These are phyloP conservation scores for Plasmopara muralis DNA, from an alignment of 352 stramenopile species.

Conservation along the genomic window DNA sequence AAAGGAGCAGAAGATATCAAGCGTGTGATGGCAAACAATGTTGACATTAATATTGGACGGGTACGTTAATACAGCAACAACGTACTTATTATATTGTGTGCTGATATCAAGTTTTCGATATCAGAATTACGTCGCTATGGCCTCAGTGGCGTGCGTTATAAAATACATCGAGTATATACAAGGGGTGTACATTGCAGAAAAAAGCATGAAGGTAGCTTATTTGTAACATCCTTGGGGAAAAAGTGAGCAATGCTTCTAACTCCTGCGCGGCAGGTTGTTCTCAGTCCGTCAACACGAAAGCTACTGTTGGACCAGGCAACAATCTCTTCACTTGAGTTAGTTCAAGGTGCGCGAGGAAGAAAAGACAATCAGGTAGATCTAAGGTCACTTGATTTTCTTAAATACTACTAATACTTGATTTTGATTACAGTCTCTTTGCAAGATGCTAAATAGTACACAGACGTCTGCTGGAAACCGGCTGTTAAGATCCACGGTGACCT, in stretches of 20 bases:
- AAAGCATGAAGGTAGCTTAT: conserved; percentile 59
- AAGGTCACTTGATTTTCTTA: background rate
- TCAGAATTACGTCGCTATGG: conserved; percentile 83
- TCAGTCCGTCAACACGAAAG: conserved; percentile 65
- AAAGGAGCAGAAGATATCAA: conserved; percentile 82
- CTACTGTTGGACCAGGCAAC: conserved; percentile 83
- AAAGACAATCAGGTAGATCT: conserved; percentile 51
- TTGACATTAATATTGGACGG: conserved; percentile 76
- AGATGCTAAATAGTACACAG: conserved; percentile 72
- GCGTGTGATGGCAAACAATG: conserved; percentile 71
- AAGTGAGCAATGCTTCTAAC: conserved; percentile 2
- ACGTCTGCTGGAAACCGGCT: conserved; percentile 72
- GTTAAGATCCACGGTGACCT: conserved; percentile 63
- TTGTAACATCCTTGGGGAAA: background rate
- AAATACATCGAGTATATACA: conserved; percentile 85
- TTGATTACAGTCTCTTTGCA: conserved; percentile 52
- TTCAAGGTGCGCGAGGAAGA: conserved; percentile 48
- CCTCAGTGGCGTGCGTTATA: conserved; percentile 70
- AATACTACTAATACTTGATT: background rate
- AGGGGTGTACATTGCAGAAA: conserved; percentile 76
- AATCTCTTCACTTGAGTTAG: conserved; percentile 61
- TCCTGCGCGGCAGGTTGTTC: conserved; percentile 37
- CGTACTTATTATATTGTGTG: background rate
- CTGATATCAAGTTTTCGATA: conserved; percentile 1
- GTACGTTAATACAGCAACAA: conserved; percentile 18